Base-by-base conservation (phyloP, 495 filamentous ascomycete species). In the Parathielavia hyrcaniae region DNA sequence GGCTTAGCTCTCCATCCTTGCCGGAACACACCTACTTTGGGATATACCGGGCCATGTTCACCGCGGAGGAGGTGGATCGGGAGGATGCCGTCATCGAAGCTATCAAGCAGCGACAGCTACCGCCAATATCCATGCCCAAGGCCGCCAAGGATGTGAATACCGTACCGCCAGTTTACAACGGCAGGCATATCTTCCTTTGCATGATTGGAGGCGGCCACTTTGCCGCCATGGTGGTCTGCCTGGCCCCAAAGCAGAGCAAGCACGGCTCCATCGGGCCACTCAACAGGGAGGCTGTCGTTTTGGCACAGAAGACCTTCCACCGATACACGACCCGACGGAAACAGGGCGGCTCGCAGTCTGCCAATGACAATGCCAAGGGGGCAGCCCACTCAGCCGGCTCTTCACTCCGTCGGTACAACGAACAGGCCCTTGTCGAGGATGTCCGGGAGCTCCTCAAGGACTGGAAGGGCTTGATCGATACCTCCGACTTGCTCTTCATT, bases 201-300 rank as follows among this genome's bases (percentile, higher is more conserved):
- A 98, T 98, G 93, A 95, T 97, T 54, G 93, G 93, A 9, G 93
- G 93, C 61, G 93, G 93, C 2, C 93, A 98, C 64, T 97, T 98
- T 68, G 93, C 93, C 0, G 95, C 88, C 20, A 97, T 97, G 91
- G 76, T 97, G 35, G 86, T 97, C 19, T 89, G 90, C 4, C 78
- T 97, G 4, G 85, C 88, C 0, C 91, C 95, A 0, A 90, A 88
- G 61, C 73, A 83, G 41, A 83, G 82, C 50, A 91, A 90, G 61
- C 82, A 83, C 57, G 75, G 81, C 30, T 62, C 73, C 0, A 61
- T 61, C 1, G 90, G 90, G 3, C 75, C 83, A 3, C 77, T 89
- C 61, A 88, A 91, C 52, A 82, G 87, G 57, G 86, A 93, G 65
- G 88, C 91, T 9, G 83, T 83, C 2, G 88, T 98, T 4, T 75